These are phyloP conservation scores for Rhizopogon vulgaris DNA, from an alignment of 768 basidiomycete species.

Conservation along the genomic window DNA sequence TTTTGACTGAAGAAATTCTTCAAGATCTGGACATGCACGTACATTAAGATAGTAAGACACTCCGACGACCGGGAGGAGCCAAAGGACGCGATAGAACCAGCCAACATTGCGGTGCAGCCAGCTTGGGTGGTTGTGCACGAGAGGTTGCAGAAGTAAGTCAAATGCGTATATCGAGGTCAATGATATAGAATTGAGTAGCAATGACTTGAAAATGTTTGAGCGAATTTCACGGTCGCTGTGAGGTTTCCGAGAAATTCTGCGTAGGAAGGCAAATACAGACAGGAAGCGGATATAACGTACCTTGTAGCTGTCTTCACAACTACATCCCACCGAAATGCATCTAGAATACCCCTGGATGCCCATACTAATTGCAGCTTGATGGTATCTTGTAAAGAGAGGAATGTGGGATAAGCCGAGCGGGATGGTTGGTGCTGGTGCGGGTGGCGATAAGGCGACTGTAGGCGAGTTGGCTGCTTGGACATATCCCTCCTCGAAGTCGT, in stretches of 20 bases:
- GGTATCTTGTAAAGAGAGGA: constrained; percentile 60
- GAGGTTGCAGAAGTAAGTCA: constrained; percentile 63
- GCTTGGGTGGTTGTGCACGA: constrained; percentile 53
- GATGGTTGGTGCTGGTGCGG: constrained; percentile 27
- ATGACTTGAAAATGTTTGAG: constrained; percentile 66
- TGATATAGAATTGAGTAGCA: constrained; percentile 66
- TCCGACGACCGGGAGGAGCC: constrained; percentile 74
- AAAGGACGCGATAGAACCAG: constrained; percentile 71
- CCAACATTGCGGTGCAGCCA: constrained; percentile 71
- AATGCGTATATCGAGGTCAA: constrained; percentile 72
- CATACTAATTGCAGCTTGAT: constrained; percentile 54
- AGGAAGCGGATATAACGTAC: constrained; percentile 32
- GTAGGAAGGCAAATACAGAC: constrained; percentile 6
- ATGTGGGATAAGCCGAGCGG: constrained; percentile 58
- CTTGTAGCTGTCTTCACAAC: constrained; percentile 52
- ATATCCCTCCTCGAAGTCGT: constrained; percentile 10
- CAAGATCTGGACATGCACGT: constrained; percentile 18
- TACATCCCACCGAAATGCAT: constrained; percentile 69
- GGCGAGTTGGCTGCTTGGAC: constrained; percentile 16
- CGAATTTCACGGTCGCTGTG: constrained; percentile 72
- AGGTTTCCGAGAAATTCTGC: constrained; percentile 4
- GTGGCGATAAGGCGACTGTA: constrained; percentile 19
- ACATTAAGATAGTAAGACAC: constrained; percentile 81
- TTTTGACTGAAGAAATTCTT: not conserved
- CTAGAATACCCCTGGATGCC: constrained; percentile 53